Evolutionary conservation across 768 basidiomycete genomes (phyloP).

Genomic region (Hericium rajendrae): DNA sequence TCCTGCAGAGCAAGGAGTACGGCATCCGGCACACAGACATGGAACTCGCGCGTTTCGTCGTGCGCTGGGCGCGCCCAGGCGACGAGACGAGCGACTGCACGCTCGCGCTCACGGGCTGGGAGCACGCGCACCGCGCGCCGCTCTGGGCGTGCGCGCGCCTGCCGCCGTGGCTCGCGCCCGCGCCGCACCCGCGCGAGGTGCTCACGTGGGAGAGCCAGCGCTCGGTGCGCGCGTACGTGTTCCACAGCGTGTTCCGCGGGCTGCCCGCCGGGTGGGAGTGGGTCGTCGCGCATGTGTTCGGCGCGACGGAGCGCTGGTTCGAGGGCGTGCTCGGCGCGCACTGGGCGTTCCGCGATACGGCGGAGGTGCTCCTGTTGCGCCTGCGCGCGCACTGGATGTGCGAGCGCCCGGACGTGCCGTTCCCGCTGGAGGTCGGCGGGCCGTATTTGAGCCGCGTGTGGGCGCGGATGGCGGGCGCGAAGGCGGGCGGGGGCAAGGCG

Average conservation of each 20-base stretch:
- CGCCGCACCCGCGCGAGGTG: slow-evolving; percentile 13
- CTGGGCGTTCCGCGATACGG: slow-evolving; percentile 18
- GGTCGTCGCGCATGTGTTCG: slow-evolving; percentile 21
- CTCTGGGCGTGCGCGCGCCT: slow-evolving; percentile 25
- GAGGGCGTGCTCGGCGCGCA: slow-evolving; percentile 20
- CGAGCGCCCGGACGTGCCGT: slow-evolving; percentile 17
- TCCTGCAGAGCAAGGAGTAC: slow-evolving; percentile 18
- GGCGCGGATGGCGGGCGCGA: background rate
- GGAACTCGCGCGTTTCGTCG: slow-evolving; percentile 23
- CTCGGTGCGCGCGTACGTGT: slow-evolving; percentile 15
- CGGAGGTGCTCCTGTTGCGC: slow-evolving; percentile 18
- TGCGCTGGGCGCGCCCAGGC: slow-evolving; percentile 14
- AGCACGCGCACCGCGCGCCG: slow-evolving; percentile 21
- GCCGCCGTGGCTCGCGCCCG: slow-evolving; percentile 19
- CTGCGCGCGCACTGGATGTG: slow-evolving; percentile 19
- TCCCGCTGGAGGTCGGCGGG: slow-evolving; percentile 13
- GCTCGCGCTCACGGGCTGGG: slow-evolving; percentile 22
- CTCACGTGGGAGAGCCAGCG: slow-evolving; percentile 19
- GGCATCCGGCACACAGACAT: slow-evolving; percentile 22
- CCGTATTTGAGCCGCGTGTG: background rate
- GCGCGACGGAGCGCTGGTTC: slow-evolving; percentile 24
- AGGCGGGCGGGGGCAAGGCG: background rate
- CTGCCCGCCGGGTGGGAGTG: slow-evolving; percentile 16
- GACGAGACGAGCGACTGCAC: slow-evolving; percentile 10
- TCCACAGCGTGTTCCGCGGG: slow-evolving; percentile 15